These are phyloP conservation scores for Stachybotrys elegans DNA, from an alignment of 2,329 filamentous ascomycete species.

Conservation along the genomic window DNA sequence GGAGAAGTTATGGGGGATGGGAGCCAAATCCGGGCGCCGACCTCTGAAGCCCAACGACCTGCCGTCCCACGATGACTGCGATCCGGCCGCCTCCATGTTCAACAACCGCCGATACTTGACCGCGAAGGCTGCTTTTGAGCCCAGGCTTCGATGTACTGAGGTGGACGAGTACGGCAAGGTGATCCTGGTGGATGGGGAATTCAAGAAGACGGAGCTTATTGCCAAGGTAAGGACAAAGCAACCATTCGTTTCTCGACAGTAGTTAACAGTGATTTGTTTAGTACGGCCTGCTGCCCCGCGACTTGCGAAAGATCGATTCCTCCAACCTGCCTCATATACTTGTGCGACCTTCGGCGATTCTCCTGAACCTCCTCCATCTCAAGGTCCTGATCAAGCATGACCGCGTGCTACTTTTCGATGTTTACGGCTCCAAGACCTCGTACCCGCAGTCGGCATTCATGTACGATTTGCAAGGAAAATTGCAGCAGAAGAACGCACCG, in stretches of 20 bases:
- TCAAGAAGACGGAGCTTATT: conserved; percentile 96
- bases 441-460: conserved; percentile 97
- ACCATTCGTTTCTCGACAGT: background rate
- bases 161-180: conserved; percentile 90
- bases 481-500: conserved; percentile 68
- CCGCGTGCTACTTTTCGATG: conserved; percentile 90
- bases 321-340: conserved; percentile 93
- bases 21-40: conserved; percentile 29
- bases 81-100: conserved; percentile 53
- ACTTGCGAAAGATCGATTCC: conserved; percentile 96
- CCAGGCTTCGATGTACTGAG: conserved; percentile 87
- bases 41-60: conserved; percentile 53
- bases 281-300: conserved; percentile 89
- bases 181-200: conserved; percentile 88
- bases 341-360: conserved; percentile 84
- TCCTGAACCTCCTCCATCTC: conserved; percentile 94
- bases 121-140: conserved; percentile 75
- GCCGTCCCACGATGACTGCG: conserved; percentile 54
- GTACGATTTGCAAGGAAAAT: conserved; percentile 91
- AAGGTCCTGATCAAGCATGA: conserved; percentile 94
- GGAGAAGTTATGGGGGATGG: conserved; percentile 42
- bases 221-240: conserved; percentile 60
- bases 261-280: conserved; percentile 26
- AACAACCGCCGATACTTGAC: conserved; percentile 64
- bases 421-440: conserved; percentile 89